Evolutionary conservation across 2,329 filamentous ascomycete genomes (phyloP).

Genomic region (Eutypa lata): DNA sequence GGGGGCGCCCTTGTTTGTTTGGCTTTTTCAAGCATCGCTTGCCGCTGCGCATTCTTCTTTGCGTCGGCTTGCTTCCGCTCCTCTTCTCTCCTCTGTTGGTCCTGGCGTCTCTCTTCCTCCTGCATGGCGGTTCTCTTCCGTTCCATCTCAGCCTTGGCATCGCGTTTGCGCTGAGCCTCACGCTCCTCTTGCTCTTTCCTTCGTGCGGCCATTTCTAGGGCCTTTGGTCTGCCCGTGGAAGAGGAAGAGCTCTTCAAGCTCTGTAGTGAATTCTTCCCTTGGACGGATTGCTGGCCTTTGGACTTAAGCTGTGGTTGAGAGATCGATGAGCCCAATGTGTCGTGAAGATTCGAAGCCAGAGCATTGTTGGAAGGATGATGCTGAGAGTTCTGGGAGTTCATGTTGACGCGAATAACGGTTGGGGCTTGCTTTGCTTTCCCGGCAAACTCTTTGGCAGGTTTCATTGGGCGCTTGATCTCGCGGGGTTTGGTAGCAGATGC

Average conservation of each 20-base stretch:
- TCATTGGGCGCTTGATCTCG: slow-evolving; percentile 58
- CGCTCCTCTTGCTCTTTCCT: slow-evolving; percentile 85
- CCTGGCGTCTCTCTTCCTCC: slow-evolving; percentile 61
- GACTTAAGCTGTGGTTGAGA: slow-evolving; percentile 48
- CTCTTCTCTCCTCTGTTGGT: slow-evolving; percentile 56
- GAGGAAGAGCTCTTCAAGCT: slow-evolving; percentile 65
- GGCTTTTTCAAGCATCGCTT: slow-evolving; percentile 61
- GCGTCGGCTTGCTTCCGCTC: slow-evolving; percentile 61
- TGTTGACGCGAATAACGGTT: slow-evolving; percentile 70
- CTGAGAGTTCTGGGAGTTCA: slow-evolving; percentile 59
- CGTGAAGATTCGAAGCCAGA: slow-evolving; percentile 57
- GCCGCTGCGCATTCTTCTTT: slow-evolving; percentile 64
- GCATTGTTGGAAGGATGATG: slow-evolving; percentile 57
- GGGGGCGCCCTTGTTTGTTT: slow-evolving; percentile 63
- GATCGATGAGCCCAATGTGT: slow-evolving; percentile 42
- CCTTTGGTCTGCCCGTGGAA: slow-evolving; percentile 65
- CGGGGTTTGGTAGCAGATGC: slow-evolving; percentile 46
- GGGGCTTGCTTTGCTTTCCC: slow-evolving; percentile 64
- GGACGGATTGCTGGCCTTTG: slow-evolving; percentile 64
- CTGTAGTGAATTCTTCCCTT: slow-evolving; percentile 52
- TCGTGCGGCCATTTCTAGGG: slow-evolving; percentile 70
- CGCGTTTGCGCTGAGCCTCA: slow-evolving; percentile 73
- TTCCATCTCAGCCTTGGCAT: slow-evolving; percentile 78
- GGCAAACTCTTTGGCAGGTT: slow-evolving; percentile 57
- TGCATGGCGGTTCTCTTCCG: slow-evolving; percentile 67